Percentiles rank a stretch among this genome's conserved stretches.
Conservation (phyloP, 345 rosid species). For the Bruguiera sexangula region DNA sequence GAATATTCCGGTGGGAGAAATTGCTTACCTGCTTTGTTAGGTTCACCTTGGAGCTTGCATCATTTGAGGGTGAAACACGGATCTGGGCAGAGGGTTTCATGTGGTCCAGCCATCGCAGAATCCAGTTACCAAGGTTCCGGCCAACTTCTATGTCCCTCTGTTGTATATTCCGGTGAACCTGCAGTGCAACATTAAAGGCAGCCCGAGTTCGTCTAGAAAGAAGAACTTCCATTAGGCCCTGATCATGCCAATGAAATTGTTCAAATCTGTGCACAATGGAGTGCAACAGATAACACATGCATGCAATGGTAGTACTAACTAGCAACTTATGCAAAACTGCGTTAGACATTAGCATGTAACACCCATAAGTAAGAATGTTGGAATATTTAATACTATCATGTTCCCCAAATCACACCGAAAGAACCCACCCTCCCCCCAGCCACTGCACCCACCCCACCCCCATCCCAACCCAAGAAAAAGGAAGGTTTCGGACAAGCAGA, state of each 20-base stretch:
- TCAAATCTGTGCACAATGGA: not conserved
- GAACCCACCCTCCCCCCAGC: too few species aligned
- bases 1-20: constrained; percentile 37
- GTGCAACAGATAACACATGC: not conserved
- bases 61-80: constrained; percentile 39
- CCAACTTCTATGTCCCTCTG: constrained; percentile 88
- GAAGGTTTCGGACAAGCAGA: not conserved
- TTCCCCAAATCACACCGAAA: too few species aligned
- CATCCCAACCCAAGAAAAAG: not conserved
- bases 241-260: not conserved
- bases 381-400: too few species aligned
- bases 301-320: not conserved
- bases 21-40: constrained; percentile 37
- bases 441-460: too few species aligned
- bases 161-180: constrained; percentile 70
- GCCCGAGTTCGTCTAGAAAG: constrained; percentile 54
- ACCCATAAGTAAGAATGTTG: too few species aligned
- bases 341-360: too few species aligned
- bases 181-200: constrained; percentile 60
- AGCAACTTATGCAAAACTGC: too few species aligned
- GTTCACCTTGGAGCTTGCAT: constrained; percentile 30
- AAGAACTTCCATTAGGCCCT: constrained; percentile 3
- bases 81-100: constrained; percentile 94
- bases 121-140: constrained; percentile 76
- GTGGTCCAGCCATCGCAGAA: constrained; percentile 77